A percentile compares a stretch with the other conserved stretches of the same genome.
Conservation (phyloP, 2,329 filamentous ascomycete genomes). For the Aspergillus puulaauensis region DNA sequence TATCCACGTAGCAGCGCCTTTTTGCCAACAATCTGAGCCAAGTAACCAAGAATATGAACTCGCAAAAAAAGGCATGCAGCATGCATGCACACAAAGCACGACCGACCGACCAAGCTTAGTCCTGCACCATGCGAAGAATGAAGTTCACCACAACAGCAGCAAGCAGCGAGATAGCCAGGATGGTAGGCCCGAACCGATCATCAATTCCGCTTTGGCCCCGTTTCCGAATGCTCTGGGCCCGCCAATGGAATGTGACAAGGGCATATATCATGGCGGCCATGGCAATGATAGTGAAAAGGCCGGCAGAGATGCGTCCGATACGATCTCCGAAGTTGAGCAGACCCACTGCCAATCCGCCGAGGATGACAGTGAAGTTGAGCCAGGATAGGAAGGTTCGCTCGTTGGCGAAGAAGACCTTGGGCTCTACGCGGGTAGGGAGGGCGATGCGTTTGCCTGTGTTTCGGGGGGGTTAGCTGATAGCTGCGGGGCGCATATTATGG, state of each 20-base stretch:
- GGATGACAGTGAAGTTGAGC: conserved; percentile 99
- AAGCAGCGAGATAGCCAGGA: conserved; percentile 81
- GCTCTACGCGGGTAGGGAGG: conserved; percentile 94
- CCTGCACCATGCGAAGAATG: conserved; percentile 62
- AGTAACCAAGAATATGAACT: not conserved
- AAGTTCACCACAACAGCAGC: conserved; percentile 96
- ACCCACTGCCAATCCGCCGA: conserved; percentile 92
- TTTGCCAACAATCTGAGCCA: not conserved
- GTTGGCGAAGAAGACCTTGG: conserved; percentile 99
- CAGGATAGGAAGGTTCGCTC: conserved; percentile 98
- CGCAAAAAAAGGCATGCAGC: not conserved
- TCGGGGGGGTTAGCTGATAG: not conserved
- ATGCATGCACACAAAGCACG: not conserved
- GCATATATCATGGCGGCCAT: conserved; percentile 97
- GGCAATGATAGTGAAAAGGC: conserved; percentile 89
- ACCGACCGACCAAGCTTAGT: not conserved
- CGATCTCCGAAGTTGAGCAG: conserved; percentile 98
- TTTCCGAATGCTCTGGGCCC: conserved; percentile 86
- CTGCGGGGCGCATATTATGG: not conserved
- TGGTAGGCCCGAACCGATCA: conserved; percentile 89
- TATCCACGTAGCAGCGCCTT: not conserved
- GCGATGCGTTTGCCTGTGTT: conserved; percentile 89
- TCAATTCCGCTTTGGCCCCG: conserved; percentile 95
- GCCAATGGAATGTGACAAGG: conserved; percentile 93
- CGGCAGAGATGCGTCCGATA: conserved; percentile 89